phyloP scores from a whole-genome alignment of 2,329 filamentous ascomycete genomes.

The Cytospora mali region DNA sequence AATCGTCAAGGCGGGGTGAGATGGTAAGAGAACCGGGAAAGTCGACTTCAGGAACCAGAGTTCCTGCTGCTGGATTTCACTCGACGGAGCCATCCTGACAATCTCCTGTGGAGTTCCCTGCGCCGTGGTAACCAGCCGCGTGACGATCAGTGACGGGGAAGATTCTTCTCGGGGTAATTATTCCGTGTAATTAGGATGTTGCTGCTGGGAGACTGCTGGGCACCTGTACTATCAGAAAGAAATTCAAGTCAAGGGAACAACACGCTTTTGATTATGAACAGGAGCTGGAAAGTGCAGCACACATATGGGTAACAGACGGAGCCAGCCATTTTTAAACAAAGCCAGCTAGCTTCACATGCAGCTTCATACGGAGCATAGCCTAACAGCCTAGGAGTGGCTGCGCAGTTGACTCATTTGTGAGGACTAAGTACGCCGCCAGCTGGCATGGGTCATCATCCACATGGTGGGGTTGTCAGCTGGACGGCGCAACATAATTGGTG shows the following conservation, averaged over 20 bases:
- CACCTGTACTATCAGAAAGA: neutral
- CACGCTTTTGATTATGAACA: neutral
- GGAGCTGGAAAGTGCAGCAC: neutral
- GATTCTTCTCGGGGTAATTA: neutral
- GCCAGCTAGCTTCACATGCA: neutral
- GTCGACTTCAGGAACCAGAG: constrained; percentile 45
- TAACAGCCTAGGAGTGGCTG: neutral
- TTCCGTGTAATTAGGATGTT: neutral
- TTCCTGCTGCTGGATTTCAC: constrained; percentile 2
- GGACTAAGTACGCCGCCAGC: too few relatives aligned
- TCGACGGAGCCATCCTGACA: constrained; percentile 13
- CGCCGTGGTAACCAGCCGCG: neutral
- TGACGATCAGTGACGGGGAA: neutral
- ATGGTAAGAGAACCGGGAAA: constrained; percentile 43
- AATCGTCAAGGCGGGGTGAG: constrained; percentile 39
- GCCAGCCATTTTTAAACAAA: neutral
- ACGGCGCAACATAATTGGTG: too few relatives aligned
- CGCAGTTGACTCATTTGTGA: neutral
- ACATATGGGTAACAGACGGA: neutral
- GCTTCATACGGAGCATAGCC: neutral
- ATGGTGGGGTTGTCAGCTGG: too few relatives aligned
- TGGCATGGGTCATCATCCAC: too few relatives aligned
- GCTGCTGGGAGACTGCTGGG: neutral
- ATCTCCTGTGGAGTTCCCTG: neutral
- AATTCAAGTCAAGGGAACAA: neutral